Evolutionary conservation across 1,284 basidiomycete genomes (phyloP).

Genomic region (Phellopilus nigrolimitatus): DNA sequence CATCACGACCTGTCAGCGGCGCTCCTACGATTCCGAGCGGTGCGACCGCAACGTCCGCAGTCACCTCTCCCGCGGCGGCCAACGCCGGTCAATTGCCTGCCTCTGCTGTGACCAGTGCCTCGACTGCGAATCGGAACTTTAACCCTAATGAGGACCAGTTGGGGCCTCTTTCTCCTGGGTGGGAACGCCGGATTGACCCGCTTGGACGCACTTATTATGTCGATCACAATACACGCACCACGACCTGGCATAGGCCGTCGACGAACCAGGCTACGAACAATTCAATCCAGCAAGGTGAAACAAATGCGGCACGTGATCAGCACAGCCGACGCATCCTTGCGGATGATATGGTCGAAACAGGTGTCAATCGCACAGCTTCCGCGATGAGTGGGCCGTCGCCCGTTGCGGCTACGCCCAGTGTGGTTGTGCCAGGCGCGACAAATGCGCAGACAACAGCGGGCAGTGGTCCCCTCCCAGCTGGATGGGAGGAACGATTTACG

Average conservation of each 20-base stretch:
- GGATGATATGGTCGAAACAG: conserved; percentile 71
- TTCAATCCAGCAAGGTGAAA: conserved; percentile 51
- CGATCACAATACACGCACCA: conserved; percentile 89
- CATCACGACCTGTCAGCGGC: conserved; percentile 35
- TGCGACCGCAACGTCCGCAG: conserved; percentile 23
- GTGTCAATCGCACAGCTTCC: conserved; percentile 34
- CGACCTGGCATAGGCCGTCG: conserved; percentile 84
- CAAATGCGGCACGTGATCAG: conserved; percentile 70
- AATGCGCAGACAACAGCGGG: conserved; percentile 67
- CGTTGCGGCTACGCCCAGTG: conserved; percentile 39
- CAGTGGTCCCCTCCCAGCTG: conserved; percentile 78
- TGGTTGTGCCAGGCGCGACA: conserved; percentile 48
- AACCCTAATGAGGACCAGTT: conserved; percentile 83
- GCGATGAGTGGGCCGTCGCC: conserved; percentile 29
- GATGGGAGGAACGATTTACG: conserved; percentile 95
- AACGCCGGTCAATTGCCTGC: conserved; percentile 24
- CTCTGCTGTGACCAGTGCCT: conserved; percentile 28
- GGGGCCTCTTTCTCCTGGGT: conserved; percentile 78
- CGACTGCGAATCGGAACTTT: conserved; percentile 59
- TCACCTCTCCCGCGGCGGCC: conserved; percentile 20
- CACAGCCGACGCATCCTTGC: conserved; percentile 75
- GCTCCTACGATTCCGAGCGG: conserved; percentile 20
- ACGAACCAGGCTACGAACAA: conserved; percentile 50
- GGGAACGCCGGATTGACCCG: conserved; percentile 92
- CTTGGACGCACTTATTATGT: conserved; percentile 90